Conservation (phyloP, 768 basidiomycete genomes). For the Hericium alpestre region DNA sequence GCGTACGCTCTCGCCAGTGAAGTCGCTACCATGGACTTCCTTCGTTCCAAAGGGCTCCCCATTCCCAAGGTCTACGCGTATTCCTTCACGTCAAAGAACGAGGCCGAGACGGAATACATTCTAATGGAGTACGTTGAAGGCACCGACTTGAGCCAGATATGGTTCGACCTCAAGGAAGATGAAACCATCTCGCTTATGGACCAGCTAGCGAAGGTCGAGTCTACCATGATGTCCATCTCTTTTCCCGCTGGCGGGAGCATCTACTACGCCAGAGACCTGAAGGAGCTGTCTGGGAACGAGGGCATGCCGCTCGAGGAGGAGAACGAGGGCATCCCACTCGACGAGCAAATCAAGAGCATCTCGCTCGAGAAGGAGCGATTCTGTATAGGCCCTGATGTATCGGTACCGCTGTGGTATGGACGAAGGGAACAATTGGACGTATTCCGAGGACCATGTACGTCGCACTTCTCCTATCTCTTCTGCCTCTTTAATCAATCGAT, state of each 20-base stretch:
- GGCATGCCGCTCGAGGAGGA: slow-evolving; percentile 22
- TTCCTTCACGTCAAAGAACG: slow-evolving; percentile 7
- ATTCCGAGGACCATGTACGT: slow-evolving; percentile 42
- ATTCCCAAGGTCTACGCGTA: slow-evolving; percentile 20
- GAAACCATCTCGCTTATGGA: slow-evolving; percentile 21
- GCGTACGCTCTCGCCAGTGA: slow-evolving; percentile 21
- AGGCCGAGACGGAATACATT: slow-evolving; percentile 9
- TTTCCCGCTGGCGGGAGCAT: slow-evolving; percentile 45
- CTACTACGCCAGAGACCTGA: slow-evolving; percentile 36
- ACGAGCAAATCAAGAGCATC: slow-evolving; percentile 22
- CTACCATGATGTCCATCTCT: slow-evolving; percentile 34
- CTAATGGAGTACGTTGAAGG: slow-evolving; percentile 9
- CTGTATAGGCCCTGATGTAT: slow-evolving; percentile 28
- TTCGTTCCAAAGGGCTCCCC: slow-evolving; percentile 21
- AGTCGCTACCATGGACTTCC: slow-evolving; percentile 20
- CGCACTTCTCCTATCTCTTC: slow-evolving; percentile 21
- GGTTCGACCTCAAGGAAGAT: slow-evolving; percentile 15
- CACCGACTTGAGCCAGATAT: slow-evolving; percentile 6
- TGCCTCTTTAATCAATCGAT: slow-evolving; percentile 20
- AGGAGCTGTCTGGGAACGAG: slow-evolving; percentile 23
- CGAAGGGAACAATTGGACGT: slow-evolving; percentile 39
- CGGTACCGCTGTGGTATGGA: slow-evolving; percentile 35
- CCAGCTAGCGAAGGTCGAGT: slow-evolving; percentile 38
- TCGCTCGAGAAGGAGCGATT: slow-evolving; percentile 15
- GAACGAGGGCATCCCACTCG: slow-evolving; percentile 22